Conservation (phyloP, 208 protist genomes). For the Trypanosoma brucei region DNA sequence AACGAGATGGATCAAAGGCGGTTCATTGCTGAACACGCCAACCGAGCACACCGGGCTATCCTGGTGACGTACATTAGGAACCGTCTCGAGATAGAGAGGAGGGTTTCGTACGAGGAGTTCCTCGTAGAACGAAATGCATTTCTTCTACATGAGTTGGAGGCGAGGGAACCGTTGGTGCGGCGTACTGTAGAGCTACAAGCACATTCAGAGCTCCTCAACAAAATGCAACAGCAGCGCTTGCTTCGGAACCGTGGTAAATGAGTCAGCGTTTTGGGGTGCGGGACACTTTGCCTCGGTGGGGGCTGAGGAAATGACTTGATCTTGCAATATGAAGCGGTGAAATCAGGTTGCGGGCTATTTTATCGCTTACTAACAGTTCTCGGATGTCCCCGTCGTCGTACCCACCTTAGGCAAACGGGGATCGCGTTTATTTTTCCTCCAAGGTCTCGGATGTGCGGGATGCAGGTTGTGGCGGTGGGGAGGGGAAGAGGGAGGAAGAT, state of each 20-base stretch:
- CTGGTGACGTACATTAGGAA: constrained; percentile 25
- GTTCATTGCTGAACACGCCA: constrained; percentile 23
- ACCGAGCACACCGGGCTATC: constrained; percentile 18
- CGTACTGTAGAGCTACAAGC: constrained; percentile 10
- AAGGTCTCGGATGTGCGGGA: no score
- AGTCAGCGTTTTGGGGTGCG: no score
- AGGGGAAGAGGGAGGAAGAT: no score
- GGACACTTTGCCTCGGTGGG: no score
- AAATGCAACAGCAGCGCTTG: constrained; percentile 15
- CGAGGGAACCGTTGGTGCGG: constrained; percentile 15
- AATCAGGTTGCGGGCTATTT: no score
- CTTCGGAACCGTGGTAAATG: neutral
- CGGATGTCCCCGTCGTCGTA: no score
- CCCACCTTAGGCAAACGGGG: no score
- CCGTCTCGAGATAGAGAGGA: constrained; percentile 34
- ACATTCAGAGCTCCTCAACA: constrained; percentile 3
- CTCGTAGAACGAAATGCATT: constrained; percentile 25
- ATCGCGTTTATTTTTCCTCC: no score
- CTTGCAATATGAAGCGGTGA: no score
- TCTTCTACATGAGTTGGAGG: constrained; percentile 14
- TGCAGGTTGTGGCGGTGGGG: no score
- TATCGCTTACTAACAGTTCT: no score
- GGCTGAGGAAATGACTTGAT: no score
- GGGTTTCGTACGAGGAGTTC: constrained; percentile 27
- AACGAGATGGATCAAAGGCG: constrained; percentile 38